Percentiles rank a stretch among this genome's conserved stretches.
These are phyloP conservation scores for Nakazawaea ernobii DNA, from an alignment of 805 yeast genomes.

Conservation along the genomic window DNA sequence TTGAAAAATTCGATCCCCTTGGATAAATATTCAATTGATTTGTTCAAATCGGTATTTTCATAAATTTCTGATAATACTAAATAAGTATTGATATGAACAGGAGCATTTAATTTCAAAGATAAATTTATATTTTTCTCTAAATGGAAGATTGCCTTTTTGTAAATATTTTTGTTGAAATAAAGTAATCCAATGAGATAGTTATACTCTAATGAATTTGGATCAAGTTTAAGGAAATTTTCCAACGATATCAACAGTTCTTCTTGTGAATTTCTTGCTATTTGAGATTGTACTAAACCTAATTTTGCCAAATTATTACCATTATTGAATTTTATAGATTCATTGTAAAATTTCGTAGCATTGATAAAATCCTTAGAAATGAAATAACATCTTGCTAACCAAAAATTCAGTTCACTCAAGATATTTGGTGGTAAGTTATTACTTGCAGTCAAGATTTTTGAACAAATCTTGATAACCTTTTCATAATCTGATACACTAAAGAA, in stretches of 20 bases:
- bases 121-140: slow-evolving; percentile 68
- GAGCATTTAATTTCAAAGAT: slow-evolving; percentile 53
- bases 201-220: slow-evolving; percentile 69
- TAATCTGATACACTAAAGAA: slow-evolving; percentile 64
- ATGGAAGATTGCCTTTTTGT: slow-evolving; percentile 50
- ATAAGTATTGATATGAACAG: slow-evolving; percentile 57
- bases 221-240: slow-evolving; percentile 62
- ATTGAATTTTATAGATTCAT: slow-evolving; percentile 62
- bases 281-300: slow-evolving; percentile 83
- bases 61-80: slow-evolving; percentile 63
- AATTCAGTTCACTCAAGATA: slow-evolving; percentile 55
- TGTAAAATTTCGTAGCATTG: slow-evolving; percentile 68
- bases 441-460: slow-evolving; percentile 17
- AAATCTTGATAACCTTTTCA: slow-evolving; percentile 50
- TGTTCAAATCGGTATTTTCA: slow-evolving; percentile 61
- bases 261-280: slow-evolving; percentile 61
- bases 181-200: slow-evolving; percentile 71
- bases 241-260: slow-evolving; percentile 86
- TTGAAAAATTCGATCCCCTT: slow-evolving; percentile 51
- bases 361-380: slow-evolving; percentile 55
- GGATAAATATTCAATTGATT: slow-evolving; percentile 58
- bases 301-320: slow-evolving; percentile 64
- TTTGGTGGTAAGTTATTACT: slow-evolving; percentile 15
- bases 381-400: slow-evolving; percentile 83
- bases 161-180: slow-evolving; percentile 36